Evolutionary conservation across 805 yeast genomes (phyloP).

Genomic region (Candida qinlingensis): DNA sequence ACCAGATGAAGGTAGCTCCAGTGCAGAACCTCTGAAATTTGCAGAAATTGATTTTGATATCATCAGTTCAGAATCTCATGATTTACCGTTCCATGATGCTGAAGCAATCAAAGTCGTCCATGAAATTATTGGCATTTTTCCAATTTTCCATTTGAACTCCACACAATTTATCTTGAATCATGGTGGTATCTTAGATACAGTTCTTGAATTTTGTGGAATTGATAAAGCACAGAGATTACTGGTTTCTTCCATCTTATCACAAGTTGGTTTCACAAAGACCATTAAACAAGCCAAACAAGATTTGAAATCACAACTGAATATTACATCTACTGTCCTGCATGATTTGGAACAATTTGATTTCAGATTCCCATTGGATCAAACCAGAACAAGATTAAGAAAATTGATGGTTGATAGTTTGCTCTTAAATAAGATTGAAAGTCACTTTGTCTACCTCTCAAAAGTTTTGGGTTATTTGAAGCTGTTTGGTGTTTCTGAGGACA

Average conservation of each 20-base stretch:
- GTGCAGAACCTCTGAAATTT: constrained; percentile 71
- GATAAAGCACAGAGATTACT: constrained; percentile 67
- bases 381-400: constrained; percentile 56
- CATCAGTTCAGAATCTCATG: constrained; percentile 43
- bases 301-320: constrained; percentile 59
- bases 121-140: constrained; percentile 62
- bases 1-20: constrained; percentile 43
- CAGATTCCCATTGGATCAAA: constrained; percentile 58
- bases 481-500: constrained; percentile 52
- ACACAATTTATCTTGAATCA: constrained; percentile 70
- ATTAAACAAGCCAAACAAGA: constrained; percentile 53
- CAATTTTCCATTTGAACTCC: constrained; percentile 55
- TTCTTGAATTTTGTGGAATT: constrained; percentile 77
- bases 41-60: constrained; percentile 84
- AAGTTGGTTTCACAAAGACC: constrained; percentile 63
- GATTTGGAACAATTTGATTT: constrained; percentile 82
- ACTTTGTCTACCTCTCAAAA: constrained; percentile 54
- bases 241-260: constrained; percentile 70
- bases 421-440: constrained; percentile 53
- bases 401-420: constrained; percentile 72
- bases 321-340: constrained; percentile 76
- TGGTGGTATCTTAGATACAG: constrained; percentile 67
- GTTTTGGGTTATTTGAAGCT: constrained; percentile 50
- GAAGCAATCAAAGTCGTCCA: constrained; percentile 81
- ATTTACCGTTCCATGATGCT: constrained; percentile 66